These are phyloP conservation scores for Debaryomyces subglobosus DNA, from an alignment of 1,139 yeast species.

Conservation along the genomic window DNA sequence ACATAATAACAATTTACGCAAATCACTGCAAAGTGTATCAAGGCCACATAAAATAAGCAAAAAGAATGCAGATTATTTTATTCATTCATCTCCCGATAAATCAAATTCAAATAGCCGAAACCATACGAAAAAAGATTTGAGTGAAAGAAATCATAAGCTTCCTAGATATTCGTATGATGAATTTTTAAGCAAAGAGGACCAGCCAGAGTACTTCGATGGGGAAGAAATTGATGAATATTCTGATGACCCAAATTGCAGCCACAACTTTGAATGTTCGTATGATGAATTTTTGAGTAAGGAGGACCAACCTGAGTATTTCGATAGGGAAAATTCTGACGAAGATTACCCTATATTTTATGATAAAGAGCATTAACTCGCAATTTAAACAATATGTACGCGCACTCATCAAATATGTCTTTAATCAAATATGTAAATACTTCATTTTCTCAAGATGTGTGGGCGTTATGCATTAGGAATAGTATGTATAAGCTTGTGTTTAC, in stretches of 20 bases:
- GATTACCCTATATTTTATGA: slow-evolving; percentile 15
- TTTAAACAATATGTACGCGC: background rate
- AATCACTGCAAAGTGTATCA: background rate
- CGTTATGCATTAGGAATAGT: slow-evolving; percentile 47
- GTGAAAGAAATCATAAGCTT: background rate
- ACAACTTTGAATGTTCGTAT: slow-evolving; percentile 39
- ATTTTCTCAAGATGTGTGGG: slow-evolving; percentile 41
- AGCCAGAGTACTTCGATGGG: slow-evolving; percentile 44
- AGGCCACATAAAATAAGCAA: background rate
- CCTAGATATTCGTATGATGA: slow-evolving; percentile 36
- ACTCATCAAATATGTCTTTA: background rate
- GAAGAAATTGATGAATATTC: slow-evolving; percentile 34
- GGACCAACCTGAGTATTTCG: slow-evolving; percentile 27
- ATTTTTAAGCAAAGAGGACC: slow-evolving; percentile 38
- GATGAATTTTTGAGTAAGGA: slow-evolving; percentile 35
- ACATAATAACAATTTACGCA: slow-evolving; percentile 12
- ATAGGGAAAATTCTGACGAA: slow-evolving; percentile 12
- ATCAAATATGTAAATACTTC: background rate
- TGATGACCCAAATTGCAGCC: slow-evolving; percentile 39
- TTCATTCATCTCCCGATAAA: background rate
- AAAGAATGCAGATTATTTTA: background rate
- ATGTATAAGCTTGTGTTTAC: slow-evolving; percentile 22
- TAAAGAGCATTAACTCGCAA: background rate
- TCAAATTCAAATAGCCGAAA: background rate
- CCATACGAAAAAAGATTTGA: slow-evolving; percentile 7